Base-by-base conservation (phyloP, 495 filamentous ascomycete species). In the Chaetomium tenue region DNA sequence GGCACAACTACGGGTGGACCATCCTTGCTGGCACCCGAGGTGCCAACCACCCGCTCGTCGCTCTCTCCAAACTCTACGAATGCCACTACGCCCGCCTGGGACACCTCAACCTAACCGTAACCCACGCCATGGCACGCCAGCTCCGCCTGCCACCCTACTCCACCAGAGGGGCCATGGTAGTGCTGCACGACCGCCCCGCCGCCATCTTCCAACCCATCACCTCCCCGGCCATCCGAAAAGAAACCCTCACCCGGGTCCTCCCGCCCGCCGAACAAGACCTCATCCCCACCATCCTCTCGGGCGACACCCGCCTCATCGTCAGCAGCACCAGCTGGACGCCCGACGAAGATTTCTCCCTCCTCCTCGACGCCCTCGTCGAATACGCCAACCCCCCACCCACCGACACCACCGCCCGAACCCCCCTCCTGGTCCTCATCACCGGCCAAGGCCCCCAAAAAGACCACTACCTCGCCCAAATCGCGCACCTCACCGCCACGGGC, bases 1-100 rank as follows among this genome's bases (percentile, higher is more conserved):
- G 94, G 94, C 94, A 99, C 79, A 99, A 99, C 75, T 97, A 97
- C 75, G 93, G 94, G 65, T 97, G 91, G 82, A 93, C 90, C n/a
- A 93, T 98, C 63, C 86, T 99, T 5, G 86, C 90, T 25, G 74
- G 76, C 47, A 81, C 68, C 69, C 90, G 71, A 84, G 91, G 78
- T 71, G 87, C 46, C 75, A 82, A 51, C 62, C 93, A 97, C 73
- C 91, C 90, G 0, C 81, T 98, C 9, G 92, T 97, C 18, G 78
- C 68, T 60, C 69, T 93, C 22, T 89, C 92, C 3, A 85, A 84
- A 54, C 80, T 84, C 70, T 97, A 96, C 73, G 94, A 98, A 71
- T 82, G 76, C 44, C 68, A 78, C 18, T 85, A 96, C 56, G 86
- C 89, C 55, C 82, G 84, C 39, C 81, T 82, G 30, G 92, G 91